Evolutionary conservation across 2,329 filamentous ascomycete genomes (phyloP), one percentile per base, ranked within the genome.

Genomic region (Rutstroemia sp.): DNA sequence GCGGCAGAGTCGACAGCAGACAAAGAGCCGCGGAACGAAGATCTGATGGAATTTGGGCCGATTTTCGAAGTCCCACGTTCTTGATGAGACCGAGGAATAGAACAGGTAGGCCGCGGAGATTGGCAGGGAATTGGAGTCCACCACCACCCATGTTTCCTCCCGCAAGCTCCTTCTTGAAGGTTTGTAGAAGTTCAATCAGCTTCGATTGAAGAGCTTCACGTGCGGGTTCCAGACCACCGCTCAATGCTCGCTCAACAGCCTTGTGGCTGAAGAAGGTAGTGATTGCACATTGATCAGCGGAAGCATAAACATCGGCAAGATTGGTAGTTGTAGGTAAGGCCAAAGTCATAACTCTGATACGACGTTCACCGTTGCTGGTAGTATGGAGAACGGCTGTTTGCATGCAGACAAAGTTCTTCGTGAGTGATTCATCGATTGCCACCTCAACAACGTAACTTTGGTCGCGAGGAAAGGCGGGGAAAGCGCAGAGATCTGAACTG

Each of bases 361-460:
- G 84, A 66, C 94, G 83, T 76, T 99, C 94, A 51, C 94, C 94
- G 68, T 97, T 97, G 77, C 92, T 96, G 1, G 92, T 99, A 1
- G 94, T 99, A 72, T 99, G 94, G 34, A 99, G 80, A 9, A 99
- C 92, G 51, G 94, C 94, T 14, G 92, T 87, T 73, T 99, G 92
- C 75, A 96, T 78, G 72, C 91, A 97, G 47, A 96, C 87, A 61
- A 95, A 87, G 46, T 89, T 90, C 77, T 95, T 96, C 48, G 86
- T 89, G 59, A 99, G 78, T 38, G 84, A 94, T 75, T 99, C 94
- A 66, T 99, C 94, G 63, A 99, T 97, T 14, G 94, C 92, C 55
- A 99, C 95, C 73, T 99, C 94, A 19, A 99, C 92, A 45, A 97
- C 94, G 69, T 97, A 97, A 61, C 89, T 91, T 72, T 99, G 94